A percentile compares a stretch with the other conserved stretches of the same genome.
These are phyloP conservation scores for Kwoniella shivajii DNA, from an alignment of 1,284 basidiomycete genomes.

Conservation along the genomic window DNA sequence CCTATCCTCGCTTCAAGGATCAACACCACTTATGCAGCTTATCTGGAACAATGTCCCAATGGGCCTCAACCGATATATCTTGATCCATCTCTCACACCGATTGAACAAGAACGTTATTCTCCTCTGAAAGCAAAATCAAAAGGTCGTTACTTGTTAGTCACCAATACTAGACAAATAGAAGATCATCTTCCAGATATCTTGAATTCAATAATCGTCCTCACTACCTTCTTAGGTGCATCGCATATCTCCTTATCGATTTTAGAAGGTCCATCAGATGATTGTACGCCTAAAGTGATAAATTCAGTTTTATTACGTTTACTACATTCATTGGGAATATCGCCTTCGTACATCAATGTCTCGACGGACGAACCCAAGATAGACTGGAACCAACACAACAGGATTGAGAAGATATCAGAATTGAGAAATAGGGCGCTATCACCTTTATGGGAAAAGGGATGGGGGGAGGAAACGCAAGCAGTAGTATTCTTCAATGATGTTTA, in stretches of 20 bases:
- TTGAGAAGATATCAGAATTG: constrained; percentile 49
- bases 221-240: constrained; percentile 42
- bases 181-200: constrained; percentile 51
- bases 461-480: constrained; percentile 34
- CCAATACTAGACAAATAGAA: constrained; percentile 46
- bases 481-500: constrained; percentile 55
- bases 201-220: constrained; percentile 45
- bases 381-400: constrained; percentile 47
- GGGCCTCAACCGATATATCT: constrained; percentile 34
- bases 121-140: constrained; percentile 25
- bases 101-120: constrained; percentile 42
- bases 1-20: constrained; percentile 6
- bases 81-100: constrained; percentile 32
- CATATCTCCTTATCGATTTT: constrained; percentile 46
- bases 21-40: constrained; percentile 13
- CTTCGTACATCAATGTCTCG: constrained; percentile 30
- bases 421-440: constrained; percentile 50
- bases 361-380: constrained; percentile 44
- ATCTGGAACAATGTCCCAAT: constrained; percentile 18
- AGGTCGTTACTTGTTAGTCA: constrained; percentile 42
- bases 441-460: constrained; percentile 41
- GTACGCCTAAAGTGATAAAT: constrained; percentile 43
- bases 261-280: constrained; percentile 52
- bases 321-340: constrained; percentile 36
- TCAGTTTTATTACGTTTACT: constrained; percentile 44